Evolutionary conservation across 495 filamentous ascomycete species (phyloP).

Genomic region (Durotheca rogersii): DNA sequence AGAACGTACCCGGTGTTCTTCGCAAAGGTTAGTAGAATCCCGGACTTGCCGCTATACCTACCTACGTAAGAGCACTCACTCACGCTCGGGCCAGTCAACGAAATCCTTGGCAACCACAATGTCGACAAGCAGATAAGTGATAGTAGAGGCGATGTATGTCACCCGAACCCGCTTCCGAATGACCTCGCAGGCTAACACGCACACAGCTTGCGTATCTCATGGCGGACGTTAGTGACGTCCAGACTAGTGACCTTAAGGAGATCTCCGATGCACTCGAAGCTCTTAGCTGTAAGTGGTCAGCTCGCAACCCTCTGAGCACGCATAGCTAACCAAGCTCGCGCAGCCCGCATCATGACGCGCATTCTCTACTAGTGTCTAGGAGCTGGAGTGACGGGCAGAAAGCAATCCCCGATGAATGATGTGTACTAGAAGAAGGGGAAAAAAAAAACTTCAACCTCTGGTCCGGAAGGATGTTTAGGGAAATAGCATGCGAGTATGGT

Average conservation of each 20-base stretch:
- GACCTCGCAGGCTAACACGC: constrained; percentile 21
- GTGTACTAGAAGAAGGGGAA: constrained; percentile 20
- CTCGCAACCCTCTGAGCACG: constrained; percentile 7
- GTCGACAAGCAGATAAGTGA: constrained; percentile 98
- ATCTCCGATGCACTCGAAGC: constrained; percentile 79
- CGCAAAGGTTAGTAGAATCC: constrained; percentile 60
- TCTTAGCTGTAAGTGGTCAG: constrained; percentile 67
- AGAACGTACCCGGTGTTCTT: constrained; percentile 92
- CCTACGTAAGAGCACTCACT: constrained; percentile 15
- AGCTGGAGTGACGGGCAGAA: constrained; percentile 13
- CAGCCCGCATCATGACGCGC: constrained; percentile 82
- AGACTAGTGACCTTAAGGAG: constrained; percentile 75
- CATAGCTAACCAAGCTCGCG: constrained; percentile 11
- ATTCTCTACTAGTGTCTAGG: constrained; percentile 71
- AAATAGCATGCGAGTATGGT: constrained; percentile 50
- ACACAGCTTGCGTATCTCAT: constrained; percentile 85
- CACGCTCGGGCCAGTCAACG: constrained; percentile 66
- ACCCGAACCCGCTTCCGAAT: background rate
- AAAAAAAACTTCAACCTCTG: constrained; percentile 29
- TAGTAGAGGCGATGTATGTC: constrained; percentile 78
- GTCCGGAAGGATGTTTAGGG: constrained; percentile 18
- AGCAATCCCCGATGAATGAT: no score
- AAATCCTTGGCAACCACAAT: constrained; percentile 90
- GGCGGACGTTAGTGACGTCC: constrained; percentile 92
- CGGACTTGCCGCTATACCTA: no score